A percentile compares a stretch with the other conserved stretches of the same genome.
phyloP scores from a whole-genome alignment of 305 asterid species.

The Lippia alba region DNA sequence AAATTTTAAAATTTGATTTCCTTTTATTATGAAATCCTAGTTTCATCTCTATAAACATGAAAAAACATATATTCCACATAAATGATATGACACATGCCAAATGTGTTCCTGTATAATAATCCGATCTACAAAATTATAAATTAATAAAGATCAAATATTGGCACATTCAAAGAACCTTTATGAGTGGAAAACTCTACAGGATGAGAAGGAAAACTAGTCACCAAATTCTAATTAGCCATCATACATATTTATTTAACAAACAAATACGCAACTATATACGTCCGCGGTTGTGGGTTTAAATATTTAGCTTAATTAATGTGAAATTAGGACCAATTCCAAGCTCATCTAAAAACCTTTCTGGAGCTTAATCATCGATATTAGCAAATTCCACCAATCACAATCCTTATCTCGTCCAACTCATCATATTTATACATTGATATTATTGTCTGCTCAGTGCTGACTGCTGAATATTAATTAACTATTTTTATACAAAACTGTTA shows the following conservation, averaged over 20 bases:
- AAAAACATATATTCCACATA: too few species aligned
- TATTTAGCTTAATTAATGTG: not conserved
- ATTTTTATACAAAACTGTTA: too few species aligned
- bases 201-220: not conserved
- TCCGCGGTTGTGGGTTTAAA: not conserved
- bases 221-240: constrained; percentile 7
- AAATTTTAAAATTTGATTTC: too few species aligned
- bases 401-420: constrained; percentile 42
- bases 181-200: not conserved
- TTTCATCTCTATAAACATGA: too few species aligned
- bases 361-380: constrained; percentile 38
- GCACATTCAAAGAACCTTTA: too few species aligned
- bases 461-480: too few species aligned
- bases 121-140: too few species aligned
- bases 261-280: constrained; percentile 7
- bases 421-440: not conserved
- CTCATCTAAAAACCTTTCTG: constrained; percentile 30
- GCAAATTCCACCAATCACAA: constrained; percentile 42
- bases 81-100: too few species aligned
- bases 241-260: not conserved
- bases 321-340: constrained; percentile 31
- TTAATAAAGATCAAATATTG: too few species aligned
- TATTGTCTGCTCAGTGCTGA: too few species aligned
- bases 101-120: too few species aligned
- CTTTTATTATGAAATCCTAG: too few species aligned